Percentiles rank a stretch among this genome's conserved stretches.
Conservation (phyloP, 495 filamentous ascomycete species). For the Penicillium cosmopolitanum region DNA sequence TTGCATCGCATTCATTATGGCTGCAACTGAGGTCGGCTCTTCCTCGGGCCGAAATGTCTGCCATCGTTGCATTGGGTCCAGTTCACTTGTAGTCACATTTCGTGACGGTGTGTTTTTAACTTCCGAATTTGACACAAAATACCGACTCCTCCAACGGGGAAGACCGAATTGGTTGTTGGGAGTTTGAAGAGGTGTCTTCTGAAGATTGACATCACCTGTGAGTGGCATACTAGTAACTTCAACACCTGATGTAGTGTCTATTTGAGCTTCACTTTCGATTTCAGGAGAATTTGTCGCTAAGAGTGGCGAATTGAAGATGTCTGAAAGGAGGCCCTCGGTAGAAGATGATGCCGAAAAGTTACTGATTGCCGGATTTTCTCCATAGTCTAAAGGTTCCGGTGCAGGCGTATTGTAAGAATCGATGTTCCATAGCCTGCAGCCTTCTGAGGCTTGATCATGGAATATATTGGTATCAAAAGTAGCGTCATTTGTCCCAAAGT, state of each 20-base stretch:
- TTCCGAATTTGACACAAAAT: constrained; percentile 11
- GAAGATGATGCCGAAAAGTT: background rate
- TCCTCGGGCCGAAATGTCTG: constrained; percentile 73
- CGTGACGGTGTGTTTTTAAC: constrained; percentile 9
- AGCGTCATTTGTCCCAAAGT: background rate
- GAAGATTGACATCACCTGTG: background rate
- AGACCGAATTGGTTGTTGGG: background rate
- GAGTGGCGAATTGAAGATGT: background rate
- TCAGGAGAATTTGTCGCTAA: background rate
- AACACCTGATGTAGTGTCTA: no score
- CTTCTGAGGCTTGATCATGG: background rate
- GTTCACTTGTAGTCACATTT: background rate
- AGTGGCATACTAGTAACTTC: no score
- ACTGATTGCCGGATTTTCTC: background rate
- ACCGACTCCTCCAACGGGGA: constrained; percentile 18
- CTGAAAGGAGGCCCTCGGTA: background rate
- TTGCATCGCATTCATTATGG: constrained; percentile 63
- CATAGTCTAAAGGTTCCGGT: background rate
- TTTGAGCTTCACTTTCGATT: no score
- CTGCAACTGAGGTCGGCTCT: constrained; percentile 71
- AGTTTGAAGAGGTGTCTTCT: background rate
- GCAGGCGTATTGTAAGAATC: background rate
- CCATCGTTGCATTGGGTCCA: constrained; percentile 69
- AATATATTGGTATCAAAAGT: background rate
- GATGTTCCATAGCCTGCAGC: background rate